These are phyloP conservation scores for Dipodascopsis uninucleata DNA, from an alignment of 805 yeast species.

Conservation along the genomic window DNA sequence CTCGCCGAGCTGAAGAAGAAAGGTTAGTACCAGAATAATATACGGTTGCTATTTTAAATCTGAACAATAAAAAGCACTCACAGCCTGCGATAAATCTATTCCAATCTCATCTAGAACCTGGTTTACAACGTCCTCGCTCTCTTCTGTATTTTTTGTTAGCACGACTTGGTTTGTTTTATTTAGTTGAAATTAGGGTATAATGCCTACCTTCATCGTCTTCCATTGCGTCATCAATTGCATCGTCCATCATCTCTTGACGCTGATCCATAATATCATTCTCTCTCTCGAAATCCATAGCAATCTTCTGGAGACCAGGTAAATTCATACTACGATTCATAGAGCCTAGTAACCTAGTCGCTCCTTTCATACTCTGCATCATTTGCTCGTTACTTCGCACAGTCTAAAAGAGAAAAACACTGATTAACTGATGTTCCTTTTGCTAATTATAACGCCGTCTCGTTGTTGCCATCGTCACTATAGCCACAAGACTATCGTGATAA, in stretches of 20 bases:
- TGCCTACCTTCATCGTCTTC: constrained; percentile 67
- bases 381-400: constrained; percentile 90
- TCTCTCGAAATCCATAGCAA: constrained; percentile 91
- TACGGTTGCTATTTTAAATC: not conserved
- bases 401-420: constrained; percentile 11
- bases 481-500: not conserved
- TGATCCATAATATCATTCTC: constrained; percentile 98
- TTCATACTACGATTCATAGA: constrained; percentile 91
- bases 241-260: constrained; percentile 98
- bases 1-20: constrained; percentile 35
- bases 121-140: constrained; percentile 47
- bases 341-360: constrained; percentile 78
- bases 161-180: too few species aligned
- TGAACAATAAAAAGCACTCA: constrained; percentile 15
- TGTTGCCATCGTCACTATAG: too few species aligned
- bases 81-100: constrained; percentile 60
- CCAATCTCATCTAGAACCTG: constrained; percentile 96
- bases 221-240: constrained; percentile 95
- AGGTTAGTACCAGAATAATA: not conserved
- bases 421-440: too few species aligned
- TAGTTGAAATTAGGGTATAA: too few species aligned
- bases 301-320: constrained; percentile 78
- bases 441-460: too few species aligned
- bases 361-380: constrained; percentile 92
- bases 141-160: too few species aligned